Percentiles rank a stretch among this genome's conserved stretches.
These are phyloP conservation scores for Colletotrichum paranaense DNA, from an alignment of 2,329 filamentous ascomycete genomes.

Conservation along the genomic window DNA sequence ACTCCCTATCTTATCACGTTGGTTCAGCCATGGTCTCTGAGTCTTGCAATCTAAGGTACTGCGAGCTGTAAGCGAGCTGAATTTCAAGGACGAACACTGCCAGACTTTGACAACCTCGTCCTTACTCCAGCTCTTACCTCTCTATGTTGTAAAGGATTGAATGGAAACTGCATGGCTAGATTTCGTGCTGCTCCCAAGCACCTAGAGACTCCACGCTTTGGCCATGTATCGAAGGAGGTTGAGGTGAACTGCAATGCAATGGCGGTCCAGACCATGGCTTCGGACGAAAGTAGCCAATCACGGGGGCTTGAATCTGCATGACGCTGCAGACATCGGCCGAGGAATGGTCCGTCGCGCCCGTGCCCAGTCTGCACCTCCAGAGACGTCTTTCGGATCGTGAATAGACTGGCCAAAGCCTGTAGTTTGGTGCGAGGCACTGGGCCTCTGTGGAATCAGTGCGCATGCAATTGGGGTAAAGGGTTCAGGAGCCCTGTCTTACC, in stretches of 20 bases:
- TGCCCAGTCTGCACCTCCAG: background rate
- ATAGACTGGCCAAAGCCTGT: background rate
- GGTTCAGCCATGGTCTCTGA: too few species aligned
- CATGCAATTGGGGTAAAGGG: too few species aligned
- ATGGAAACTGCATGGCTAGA: too few species aligned
- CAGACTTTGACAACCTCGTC: too few species aligned
- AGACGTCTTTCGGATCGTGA: background rate
- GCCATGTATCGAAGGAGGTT: background rate
- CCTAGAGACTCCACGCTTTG: background rate
- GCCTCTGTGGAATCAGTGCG: too few species aligned
- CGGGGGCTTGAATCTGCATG: background rate
- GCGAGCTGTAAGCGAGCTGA: too few species aligned
- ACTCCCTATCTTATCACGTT: too few species aligned
- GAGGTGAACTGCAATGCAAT: background rate
- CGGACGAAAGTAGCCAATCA: background rate
- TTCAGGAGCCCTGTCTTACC: background rate
- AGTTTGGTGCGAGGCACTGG: background rate
- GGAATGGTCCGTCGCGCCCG: background rate
- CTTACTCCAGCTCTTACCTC: too few species aligned
- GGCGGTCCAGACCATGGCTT: background rate
- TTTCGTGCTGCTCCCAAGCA: too few species aligned
- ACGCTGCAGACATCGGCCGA: constrained; percentile 1
- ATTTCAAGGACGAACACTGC: too few species aligned
- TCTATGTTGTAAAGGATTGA: too few species aligned
- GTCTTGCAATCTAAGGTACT: too few species aligned